phyloP scores from a whole-genome alignment of 345 rosid genomes.

The Linum lewisii region DNA sequence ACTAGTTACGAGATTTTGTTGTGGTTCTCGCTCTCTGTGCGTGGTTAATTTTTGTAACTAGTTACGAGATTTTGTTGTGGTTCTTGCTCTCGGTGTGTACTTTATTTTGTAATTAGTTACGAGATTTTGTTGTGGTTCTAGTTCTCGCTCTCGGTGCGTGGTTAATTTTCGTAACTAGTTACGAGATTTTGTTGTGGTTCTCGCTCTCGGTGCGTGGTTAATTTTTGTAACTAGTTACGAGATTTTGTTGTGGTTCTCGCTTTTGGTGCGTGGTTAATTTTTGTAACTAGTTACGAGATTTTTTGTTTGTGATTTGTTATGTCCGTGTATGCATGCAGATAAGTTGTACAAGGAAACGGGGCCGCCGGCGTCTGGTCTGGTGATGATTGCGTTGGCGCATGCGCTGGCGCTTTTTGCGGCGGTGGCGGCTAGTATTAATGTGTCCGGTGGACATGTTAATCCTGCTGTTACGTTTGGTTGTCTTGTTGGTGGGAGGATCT shows the following conservation, averaged over 20 bases:
- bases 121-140: neutral
- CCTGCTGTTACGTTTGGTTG: neutral
- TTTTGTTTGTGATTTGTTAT: neutral
- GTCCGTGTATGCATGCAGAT: neutral
- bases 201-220: neutral
- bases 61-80: neutral
- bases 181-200: neutral
- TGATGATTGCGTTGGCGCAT: neutral
- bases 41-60: neutral
- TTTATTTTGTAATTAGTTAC: neutral
- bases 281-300: no score
- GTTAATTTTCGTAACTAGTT: neutral
- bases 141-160: neutral
- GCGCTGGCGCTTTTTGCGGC: slow-evolving; percentile 1
- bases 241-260: neutral
- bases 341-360: neutral
- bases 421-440: neutral
- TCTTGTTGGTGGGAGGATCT: neutral
- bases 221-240: no score
- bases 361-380: neutral
- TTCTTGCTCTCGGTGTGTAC: neutral
- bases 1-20: neutral
- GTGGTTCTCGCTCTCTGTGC: neutral
- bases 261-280: neutral
- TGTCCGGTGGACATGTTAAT: slow-evolving; percentile 3